Base-by-base conservation (phyloP, 257 asterid species). In the Haberlea rhodopensis region DNA sequence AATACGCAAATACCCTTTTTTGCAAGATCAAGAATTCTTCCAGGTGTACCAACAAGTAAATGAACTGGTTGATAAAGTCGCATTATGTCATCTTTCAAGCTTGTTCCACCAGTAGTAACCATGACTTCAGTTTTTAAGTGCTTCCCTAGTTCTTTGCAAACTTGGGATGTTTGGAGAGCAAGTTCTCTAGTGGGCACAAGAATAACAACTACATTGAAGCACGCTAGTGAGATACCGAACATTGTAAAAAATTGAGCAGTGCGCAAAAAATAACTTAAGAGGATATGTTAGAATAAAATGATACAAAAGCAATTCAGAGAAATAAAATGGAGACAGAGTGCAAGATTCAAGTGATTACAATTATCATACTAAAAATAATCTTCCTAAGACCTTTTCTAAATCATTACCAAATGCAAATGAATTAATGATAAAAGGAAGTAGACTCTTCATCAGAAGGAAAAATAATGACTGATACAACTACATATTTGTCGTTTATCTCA, bases 21-120 rank as follows among this genome's bases (percentile, higher is more conserved):
- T 27, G 94, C 75, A 70, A 89, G 95, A 78, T 89, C 96, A 66
- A 89, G 89, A 68, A 89, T 81, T 81, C 96, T 81, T 71, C 96
- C 96, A 18, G 96, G 96, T 55, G 96, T 89, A 59, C 96, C 96
- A 69, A 89, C 96, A 66, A 89, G 89, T 65, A 89, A 81, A 79
- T 89, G 96, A 76, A 89, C 96, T 20, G 96, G 96, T 72, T 89
- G 95, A 71, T 87, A 87, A 25, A 89, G 83, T 18, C 96, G 95
- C 95, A 89, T 89, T 65, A 89, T 89, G 78, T 89, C 96, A 65
- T 89, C 96, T 65, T 82, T 87, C 71, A 89, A 70, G 85, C 96
- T 89, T 62, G 96, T 89, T 67, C 96, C 96, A 63, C 96, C 96
- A 6, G 95, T 87, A 49, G 90, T 82, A 61, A 87, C 95, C 96